Evolutionary conservation across 2,329 filamentous ascomycete species (phyloP), one percentile per base, ranked within the genome.

Genomic region (Calcarisporium arbuscula): DNA sequence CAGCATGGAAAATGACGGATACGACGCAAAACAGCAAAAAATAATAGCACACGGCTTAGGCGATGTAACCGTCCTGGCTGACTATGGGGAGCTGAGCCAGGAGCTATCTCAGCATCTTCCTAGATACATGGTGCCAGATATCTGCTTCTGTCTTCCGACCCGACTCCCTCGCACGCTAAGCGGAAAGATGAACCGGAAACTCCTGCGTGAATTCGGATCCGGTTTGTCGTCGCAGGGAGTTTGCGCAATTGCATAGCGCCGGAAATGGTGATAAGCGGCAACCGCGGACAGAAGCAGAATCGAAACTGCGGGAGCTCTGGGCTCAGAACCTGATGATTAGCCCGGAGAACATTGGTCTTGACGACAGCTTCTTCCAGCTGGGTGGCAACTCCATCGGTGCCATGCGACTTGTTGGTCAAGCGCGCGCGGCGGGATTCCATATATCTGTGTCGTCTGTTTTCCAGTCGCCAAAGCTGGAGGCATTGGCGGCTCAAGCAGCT

Each of bases 311-410:
- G 3, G 10, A 3, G 5, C 8, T 40, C 14, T 40, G 38, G 38
- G 38, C 34, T 1, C 34, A 37, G 20, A n/a, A 33, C 4, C 34
- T 40, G 4, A 37, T 28, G 10, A 37, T 38, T 12, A 8, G 16
- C 5, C 3, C 34, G 7, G 5, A 27, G 1, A 15, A 14, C n/a
- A 33, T 40, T 12, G 8, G 34, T 16, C 30, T 11, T 8, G 30
- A 38, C n/a, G 38, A 60, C 39, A 56, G 53, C 45, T 66, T 66
- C 49, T 61, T 66, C 44, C 51, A 49, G 1, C 50, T 65, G 2
- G 62, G 62, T 1, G 62, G 65, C 7, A 63, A 68, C 47, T 68
- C 65, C 0, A 51, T 68, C 6, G 23, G 22, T 5, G 25, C 38
- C 1, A 40, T 40, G 11, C 34, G 30, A 15, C 22, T 40, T 2